These are phyloP conservation scores for Crithidia expoeki DNA, from an alignment of 208 protist genomes.

Conservation along the genomic window DNA sequence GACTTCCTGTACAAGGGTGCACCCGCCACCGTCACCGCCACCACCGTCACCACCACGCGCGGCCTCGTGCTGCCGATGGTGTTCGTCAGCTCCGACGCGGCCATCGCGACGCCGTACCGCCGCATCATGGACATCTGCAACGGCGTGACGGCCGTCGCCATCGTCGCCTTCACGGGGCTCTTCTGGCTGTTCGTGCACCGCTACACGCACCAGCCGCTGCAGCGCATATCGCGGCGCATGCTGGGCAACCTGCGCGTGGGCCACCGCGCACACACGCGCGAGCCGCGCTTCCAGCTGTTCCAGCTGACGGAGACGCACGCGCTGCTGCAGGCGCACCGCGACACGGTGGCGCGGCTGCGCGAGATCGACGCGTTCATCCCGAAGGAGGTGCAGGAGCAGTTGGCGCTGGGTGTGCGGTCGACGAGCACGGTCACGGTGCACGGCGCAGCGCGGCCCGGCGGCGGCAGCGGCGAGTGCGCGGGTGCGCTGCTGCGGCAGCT, in stretches of 20 bases:
- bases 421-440: not conserved
- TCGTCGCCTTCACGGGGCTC: slow-evolving; percentile 5
- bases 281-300: not conserved
- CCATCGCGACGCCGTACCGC: slow-evolving; percentile 6
- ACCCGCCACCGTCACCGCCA: slow-evolving; percentile 1
- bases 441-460: too few species aligned
- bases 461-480: not conserved
- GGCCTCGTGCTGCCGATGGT: slow-evolving; percentile 13
- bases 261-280: not conserved
- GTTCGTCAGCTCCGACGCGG: slow-evolving; percentile 12
- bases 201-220: slow-evolving; percentile 15
- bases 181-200: slow-evolving; percentile 17
- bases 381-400: not conserved
- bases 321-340: slow-evolving; percentile 20
- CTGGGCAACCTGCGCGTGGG: slow-evolving; percentile 7
- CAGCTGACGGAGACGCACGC: slow-evolving; percentile 15
- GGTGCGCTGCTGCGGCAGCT: not conserved
- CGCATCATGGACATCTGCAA: slow-evolving; percentile 22
- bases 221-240: slow-evolving; percentile 3
- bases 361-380: slow-evolving; percentile 25
- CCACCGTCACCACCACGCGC: not conserved
- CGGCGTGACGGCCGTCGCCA: slow-evolving; percentile 12
- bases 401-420: not conserved
- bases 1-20: slow-evolving; percentile 8
- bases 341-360: slow-evolving; percentile 11